Percentiles rank a stretch among this genome's conserved stretches.
phyloP scores from a whole-genome alignment of 768 basidiomycete genomes.

The Rhizopogon salebrosus region DNA sequence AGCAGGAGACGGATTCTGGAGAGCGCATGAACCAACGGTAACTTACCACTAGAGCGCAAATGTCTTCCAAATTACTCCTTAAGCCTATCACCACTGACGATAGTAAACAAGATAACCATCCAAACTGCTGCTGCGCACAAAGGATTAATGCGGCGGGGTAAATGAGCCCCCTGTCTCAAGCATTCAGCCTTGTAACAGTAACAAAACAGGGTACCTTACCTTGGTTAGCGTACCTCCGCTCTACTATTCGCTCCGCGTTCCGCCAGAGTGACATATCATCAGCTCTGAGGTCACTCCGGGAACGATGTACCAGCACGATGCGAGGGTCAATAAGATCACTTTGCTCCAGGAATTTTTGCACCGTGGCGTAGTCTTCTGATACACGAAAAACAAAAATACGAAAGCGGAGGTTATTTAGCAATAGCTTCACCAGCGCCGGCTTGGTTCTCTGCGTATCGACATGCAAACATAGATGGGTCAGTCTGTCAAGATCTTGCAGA shows the following conservation, averaged over 20 bases:
- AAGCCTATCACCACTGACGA: too few species aligned
- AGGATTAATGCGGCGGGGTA: too few species aligned
- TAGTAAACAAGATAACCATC: too few species aligned
- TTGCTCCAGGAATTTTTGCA: not conserved
- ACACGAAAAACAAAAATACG: not conserved
- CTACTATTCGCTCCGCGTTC: not conserved
- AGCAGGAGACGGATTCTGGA: too few species aligned
- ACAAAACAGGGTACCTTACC: too few species aligned
- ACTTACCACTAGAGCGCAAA: too few species aligned
- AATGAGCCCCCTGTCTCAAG: too few species aligned
- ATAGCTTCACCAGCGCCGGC: not conserved
- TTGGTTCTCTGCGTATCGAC: not conserved
- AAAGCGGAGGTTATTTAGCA: not conserved
- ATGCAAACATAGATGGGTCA: conserved; percentile 12
- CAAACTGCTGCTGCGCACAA: too few species aligned
- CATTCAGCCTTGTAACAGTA: too few species aligned
- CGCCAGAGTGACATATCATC: not conserved
- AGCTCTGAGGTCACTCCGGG: not conserved
- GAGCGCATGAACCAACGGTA: too few species aligned
- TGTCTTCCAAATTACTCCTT: too few species aligned
- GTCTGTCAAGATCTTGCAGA: conserved; percentile 9
- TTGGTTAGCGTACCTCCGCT: not conserved
- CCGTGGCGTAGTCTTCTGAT: not conserved
- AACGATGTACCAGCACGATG: not conserved
- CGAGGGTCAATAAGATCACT: not conserved